Base-by-base conservation (phyloP, 306 rosid species). In the Corylus heterophylla region DNA sequence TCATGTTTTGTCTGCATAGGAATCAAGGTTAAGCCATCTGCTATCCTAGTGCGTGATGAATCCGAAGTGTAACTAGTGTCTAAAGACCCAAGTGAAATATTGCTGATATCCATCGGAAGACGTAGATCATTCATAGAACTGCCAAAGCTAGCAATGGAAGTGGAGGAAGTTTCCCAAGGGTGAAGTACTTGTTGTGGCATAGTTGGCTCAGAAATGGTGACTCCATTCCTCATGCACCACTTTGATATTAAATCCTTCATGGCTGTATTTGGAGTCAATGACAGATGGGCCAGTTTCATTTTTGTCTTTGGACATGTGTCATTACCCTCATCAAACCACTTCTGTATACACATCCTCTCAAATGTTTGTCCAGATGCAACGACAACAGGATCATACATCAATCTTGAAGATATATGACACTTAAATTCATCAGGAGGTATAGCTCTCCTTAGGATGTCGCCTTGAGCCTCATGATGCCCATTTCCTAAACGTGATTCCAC, bases 381-480 rank as follows among this genome's bases (percentile, higher is more conserved):
- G 44, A 91, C 86, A 58, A 96, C 98, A 58, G 99, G 99, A 86
- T 96, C 96, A 51, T 88, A 85, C 98, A 96, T 96, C 88, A 96
- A 54, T 79, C 83, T 87, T 55, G 84, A 87, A 74, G 98, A 94
- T 74, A 94, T 82, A 35, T 97, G 91, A 59, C 98, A 92, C 48
- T 77, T 85, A 72, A 86, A 92, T 78, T 86, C 92, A 82, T 85
- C 87, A 16, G 97, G 97, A 17, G 89, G 93, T 54, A 76, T 74
- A 75, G 63, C 71, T 79, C 83, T 83, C 70, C 76, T 80, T 69
- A 82, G 79, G 76, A 86, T 71, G 52, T 79, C 71, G 14, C 70
- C 74, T 79, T 56, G 83, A 63, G 85, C 71, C 54, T 49, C 82
- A 76, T 74, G 12, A n/a, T 78, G 79, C 27, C 79, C 62, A 63